Percentiles rank a stretch among this genome's conserved stretches.
Conservation (phyloP, 306 rosid genomes). For the Cicer arietinum region DNA sequence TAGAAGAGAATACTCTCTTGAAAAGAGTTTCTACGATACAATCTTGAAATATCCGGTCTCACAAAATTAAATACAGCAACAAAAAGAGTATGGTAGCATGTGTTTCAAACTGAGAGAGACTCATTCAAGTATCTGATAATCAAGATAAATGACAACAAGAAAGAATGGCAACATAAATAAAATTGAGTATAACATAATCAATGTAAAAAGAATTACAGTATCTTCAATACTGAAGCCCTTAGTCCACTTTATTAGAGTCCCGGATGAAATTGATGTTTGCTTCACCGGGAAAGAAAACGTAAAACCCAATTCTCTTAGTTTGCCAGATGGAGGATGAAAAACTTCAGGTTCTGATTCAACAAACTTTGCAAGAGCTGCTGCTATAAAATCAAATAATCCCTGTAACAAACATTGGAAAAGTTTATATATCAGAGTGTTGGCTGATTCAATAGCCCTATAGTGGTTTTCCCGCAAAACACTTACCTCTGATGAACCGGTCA, state of each 20-base stretch:
- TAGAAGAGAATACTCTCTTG: conserved; percentile 2
- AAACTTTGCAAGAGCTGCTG: conserved; percentile 76
- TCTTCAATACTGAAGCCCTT: conserved; percentile 89
- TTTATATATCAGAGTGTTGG: conserved; percentile 25
- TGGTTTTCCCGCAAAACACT: conserved; percentile 48
- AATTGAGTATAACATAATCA: conserved; percentile 37
- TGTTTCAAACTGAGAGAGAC: conserved; percentile 32
- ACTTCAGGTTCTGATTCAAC: conserved; percentile 79
- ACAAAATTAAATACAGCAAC: neutral
- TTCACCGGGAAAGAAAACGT: conserved; percentile 93
- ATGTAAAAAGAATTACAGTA: conserved; percentile 54
- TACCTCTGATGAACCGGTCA: conserved; percentile 83
- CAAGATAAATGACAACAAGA: conserved; percentile 28
- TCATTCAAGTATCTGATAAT: neutral
- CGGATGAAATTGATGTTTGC: conserved; percentile 84
- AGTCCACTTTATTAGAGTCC: conserved; percentile 90
- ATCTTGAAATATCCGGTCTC: conserved; percentile 20
- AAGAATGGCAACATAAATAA: conserved; percentile 28
- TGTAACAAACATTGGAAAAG: conserved; percentile 51
- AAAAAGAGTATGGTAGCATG: neutral
- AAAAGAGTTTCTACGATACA: conserved; percentile 23
- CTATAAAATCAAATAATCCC: conserved; percentile 91
- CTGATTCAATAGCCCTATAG: conserved; percentile 28
- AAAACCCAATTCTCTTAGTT: conserved; percentile 93
- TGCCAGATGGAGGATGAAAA: conserved; percentile 70